A percentile compares a stretch with the other conserved stretches of the same genome.
Evolutionary conservation across 768 basidiomycete genomes (phyloP).

Genomic region (Tulasnella sp.): DNA sequence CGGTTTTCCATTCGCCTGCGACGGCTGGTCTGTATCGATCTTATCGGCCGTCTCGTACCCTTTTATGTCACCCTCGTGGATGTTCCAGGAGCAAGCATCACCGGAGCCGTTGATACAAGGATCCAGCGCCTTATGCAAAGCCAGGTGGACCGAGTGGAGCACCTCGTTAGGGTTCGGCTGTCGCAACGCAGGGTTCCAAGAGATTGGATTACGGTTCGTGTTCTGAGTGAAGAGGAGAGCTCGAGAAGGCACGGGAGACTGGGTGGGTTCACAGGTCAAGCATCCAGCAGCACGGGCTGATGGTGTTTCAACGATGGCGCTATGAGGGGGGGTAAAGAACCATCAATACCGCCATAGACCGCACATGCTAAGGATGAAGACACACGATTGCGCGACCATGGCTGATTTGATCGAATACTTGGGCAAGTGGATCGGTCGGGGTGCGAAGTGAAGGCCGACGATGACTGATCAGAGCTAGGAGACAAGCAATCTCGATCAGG

Average conservation of each 20-base stretch:
- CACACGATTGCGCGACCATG: no score
- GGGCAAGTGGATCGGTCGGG: neutral
- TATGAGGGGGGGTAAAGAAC: no score
- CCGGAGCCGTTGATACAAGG: constrained; percentile 14
- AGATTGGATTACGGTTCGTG: constrained; percentile 18
- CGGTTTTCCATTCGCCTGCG: neutral
- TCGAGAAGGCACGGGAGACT: neutral
- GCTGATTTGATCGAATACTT: neutral
- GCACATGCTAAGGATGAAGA: no score
- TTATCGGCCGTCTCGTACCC: neutral
- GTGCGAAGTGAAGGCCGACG: neutral
- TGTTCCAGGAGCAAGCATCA: constrained; percentile 12
- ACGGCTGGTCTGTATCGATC: neutral
- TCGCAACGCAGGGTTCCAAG: constrained; percentile 17
- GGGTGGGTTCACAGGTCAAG: neutral
- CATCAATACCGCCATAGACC: no score
- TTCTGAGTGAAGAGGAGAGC: constrained; percentile 18
- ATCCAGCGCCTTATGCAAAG: constrained; percentile 17
- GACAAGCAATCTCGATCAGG: neutral
- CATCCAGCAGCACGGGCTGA: neutral
- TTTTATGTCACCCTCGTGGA: neutral
- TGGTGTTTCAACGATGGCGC: no score
- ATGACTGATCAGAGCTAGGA: neutral
- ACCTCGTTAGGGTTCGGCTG: constrained; percentile 16
- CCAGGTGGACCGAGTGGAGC: constrained; percentile 16